Evolutionary conservation across 192 early-diverging fungal species (phyloP).

Genomic region (Backusella psychrophila): DNA sequence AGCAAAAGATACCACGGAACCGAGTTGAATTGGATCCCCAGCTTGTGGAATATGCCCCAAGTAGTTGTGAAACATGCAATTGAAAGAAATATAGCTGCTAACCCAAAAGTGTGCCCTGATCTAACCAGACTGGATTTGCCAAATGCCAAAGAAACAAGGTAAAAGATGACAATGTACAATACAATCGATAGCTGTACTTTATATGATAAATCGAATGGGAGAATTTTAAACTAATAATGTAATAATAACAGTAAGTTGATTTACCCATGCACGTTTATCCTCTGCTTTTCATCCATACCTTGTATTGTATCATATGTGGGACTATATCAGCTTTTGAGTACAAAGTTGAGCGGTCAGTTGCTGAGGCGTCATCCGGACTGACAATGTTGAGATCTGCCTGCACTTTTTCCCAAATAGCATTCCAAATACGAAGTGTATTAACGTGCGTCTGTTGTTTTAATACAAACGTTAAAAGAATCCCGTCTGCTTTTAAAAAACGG

Average conservation of each 20-base stretch:
- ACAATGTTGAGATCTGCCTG: background rate
- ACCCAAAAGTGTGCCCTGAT: slow-evolving; percentile 70
- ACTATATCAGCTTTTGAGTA: background rate
- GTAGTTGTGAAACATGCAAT: slow-evolving; percentile 62
- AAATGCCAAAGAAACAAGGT: slow-evolving; percentile 66
- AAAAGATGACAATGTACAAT: slow-evolving; percentile 63
- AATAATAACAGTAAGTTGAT: background rate
- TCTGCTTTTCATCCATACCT: background rate
- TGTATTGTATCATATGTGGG: slow-evolving; percentile 16
- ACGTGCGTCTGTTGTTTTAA: slow-evolving; percentile 18
- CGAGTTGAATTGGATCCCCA: slow-evolving; percentile 55
- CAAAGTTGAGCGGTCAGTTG: background rate
- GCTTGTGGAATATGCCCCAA: slow-evolving; percentile 61
- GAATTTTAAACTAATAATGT: slow-evolving; percentile 10
- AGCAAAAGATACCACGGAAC: slow-evolving; percentile 69
- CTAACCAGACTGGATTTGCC: slow-evolving; percentile 70
- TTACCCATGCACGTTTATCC: background rate
- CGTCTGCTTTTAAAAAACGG: slow-evolving; percentile 38
- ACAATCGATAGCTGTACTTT: slow-evolving; percentile 44
- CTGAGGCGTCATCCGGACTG: background rate
- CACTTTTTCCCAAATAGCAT: slow-evolving; percentile 17
- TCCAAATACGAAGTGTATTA: slow-evolving; percentile 16
- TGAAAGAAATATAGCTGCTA: slow-evolving; percentile 66
- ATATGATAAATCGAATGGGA: slow-evolving; percentile 32
- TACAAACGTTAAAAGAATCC: slow-evolving; percentile 55